Conservation (phyloP, 345 rosid species). For the Durio zibethinus region DNA sequence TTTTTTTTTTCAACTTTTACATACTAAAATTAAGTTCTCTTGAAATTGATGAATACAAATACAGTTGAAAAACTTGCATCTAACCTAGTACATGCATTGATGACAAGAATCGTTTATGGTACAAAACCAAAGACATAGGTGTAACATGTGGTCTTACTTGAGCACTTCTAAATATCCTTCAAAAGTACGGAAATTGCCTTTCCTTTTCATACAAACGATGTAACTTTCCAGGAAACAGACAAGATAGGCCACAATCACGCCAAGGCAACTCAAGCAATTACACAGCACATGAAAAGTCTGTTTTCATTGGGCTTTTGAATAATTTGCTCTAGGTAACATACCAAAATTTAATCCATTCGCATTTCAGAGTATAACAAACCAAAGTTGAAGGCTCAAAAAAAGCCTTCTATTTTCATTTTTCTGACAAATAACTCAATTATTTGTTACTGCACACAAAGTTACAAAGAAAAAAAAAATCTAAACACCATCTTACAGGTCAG, state of each 20-base stretch:
- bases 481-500: constrained; percentile 31
- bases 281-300: not conserved
- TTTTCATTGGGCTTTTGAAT: not conserved
- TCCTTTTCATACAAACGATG: not conserved
- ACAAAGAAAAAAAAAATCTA: constrained; percentile 52
- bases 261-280: not conserved
- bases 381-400: not conserved
- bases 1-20: not conserved
- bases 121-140: not conserved
- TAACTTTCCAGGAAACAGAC: not conserved
- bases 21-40: not conserved
- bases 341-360: constrained; percentile 9
- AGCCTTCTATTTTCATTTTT: constrained; percentile 30
- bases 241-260: not conserved
- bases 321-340: not conserved
- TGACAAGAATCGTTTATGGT: not conserved
- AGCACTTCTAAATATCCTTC: not conserved
- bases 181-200: constrained; percentile 12
- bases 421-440: constrained; percentile 52
- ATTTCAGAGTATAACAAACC: constrained; percentile 17
- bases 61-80: not conserved
- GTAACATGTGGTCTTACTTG: not conserved
- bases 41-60: not conserved
- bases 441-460: constrained; percentile 71
- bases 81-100: not conserved